A percentile compares a stretch with the other conserved stretches of the same genome.
Evolutionary conservation across 495 filamentous ascomycete genomes (phyloP).

Genomic region (Friedmanniomyces simplex): DNA sequence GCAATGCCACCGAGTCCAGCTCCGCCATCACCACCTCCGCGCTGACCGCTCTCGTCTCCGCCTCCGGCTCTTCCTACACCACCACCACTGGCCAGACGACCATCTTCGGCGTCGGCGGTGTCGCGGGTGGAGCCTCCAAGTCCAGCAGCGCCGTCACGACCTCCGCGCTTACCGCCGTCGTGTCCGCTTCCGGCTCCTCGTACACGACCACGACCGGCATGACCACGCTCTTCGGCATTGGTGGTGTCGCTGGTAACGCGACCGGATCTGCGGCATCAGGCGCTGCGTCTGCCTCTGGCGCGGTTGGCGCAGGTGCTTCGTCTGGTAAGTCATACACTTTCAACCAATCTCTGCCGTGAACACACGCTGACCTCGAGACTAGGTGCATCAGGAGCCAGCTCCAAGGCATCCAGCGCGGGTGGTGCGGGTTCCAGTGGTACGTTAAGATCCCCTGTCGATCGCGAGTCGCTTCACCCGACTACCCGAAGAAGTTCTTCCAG

Average conservation of each 20-base stretch:
- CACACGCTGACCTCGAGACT: not conserved
- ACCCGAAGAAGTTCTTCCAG: too few relatives aligned
- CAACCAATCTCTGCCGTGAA: not conserved
- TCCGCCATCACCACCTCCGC: constrained; percentile 24
- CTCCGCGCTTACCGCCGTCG: constrained; percentile 22
- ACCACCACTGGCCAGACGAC: constrained; percentile 29
- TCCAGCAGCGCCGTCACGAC: constrained; percentile 23
- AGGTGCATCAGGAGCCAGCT: constrained; percentile 11
- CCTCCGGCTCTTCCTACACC: constrained; percentile 17
- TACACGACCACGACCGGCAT: constrained; percentile 24
- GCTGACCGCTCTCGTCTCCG: constrained; percentile 23
- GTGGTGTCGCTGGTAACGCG: constrained; percentile 15
- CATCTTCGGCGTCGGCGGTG: constrained; percentile 20
- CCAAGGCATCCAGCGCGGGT: not conserved
- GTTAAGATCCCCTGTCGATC: not conserved
- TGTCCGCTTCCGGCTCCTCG: constrained; percentile 20
- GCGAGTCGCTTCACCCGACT: too few relatives aligned
- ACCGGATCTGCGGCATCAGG: constrained; percentile 5
- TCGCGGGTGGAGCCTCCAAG: constrained; percentile 7
- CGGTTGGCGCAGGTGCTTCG: constrained; percentile 20
- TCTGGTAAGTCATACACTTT: constrained; percentile 20
- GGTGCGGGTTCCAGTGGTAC: not conserved
- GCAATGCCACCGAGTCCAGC: not conserved
- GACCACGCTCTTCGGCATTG: constrained; percentile 26
- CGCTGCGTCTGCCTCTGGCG: not conserved